These are phyloP conservation scores for Panicum hallii DNA, from an alignment of 202 grass and related monocot species.

Conservation along the genomic window DNA sequence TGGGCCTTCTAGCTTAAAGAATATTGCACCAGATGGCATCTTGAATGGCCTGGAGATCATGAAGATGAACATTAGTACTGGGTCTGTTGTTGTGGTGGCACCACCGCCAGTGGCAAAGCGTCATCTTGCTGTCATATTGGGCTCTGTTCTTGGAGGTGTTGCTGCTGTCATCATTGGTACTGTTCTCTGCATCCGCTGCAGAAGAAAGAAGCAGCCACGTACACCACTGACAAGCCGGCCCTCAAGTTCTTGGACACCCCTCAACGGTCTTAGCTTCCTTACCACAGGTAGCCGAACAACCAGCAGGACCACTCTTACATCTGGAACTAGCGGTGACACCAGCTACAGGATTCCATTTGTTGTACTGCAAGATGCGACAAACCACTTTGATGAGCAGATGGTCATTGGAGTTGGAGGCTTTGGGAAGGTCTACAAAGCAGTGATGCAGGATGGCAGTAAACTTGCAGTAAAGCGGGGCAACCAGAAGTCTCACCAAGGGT, in stretches of 20 bases:
- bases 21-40: slow-evolving; percentile 40
- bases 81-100: slow-evolving; percentile 46
- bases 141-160: slow-evolving; percentile 54
- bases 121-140: slow-evolving; percentile 54
- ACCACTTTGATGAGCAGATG: slow-evolving; percentile 86
- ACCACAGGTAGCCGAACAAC: slow-evolving; percentile 61
- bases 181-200: slow-evolving; percentile 43
- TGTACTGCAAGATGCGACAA: slow-evolving; percentile 68
- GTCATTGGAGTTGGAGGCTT: slow-evolving; percentile 91
- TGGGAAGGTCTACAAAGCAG: slow-evolving; percentile 93
- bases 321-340: slow-evolving; percentile 60
- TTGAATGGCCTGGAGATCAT: slow-evolving; percentile 90
- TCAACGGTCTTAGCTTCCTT: slow-evolving; percentile 67
- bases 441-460: slow-evolving; percentile 66
- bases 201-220: slow-evolving; percentile 50
- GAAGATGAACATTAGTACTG: slow-evolving; percentile 71
- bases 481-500: slow-evolving; percentile 86
- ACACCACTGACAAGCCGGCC: slow-evolving; percentile 39
- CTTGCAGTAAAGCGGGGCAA: slow-evolving; percentile 88
- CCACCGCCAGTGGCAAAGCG: slow-evolving; percentile 20
- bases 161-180: slow-evolving; percentile 33
- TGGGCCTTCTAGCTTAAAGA: slow-evolving; percentile 47
- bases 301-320: slow-evolving; percentile 63
- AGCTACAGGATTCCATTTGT: slow-evolving; percentile 70
- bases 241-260: slow-evolving; percentile 71